These are phyloP conservation scores for Rhododendron kiyosumense DNA, from an alignment of 148 eudicot genomes.

Conservation along the genomic window DNA sequence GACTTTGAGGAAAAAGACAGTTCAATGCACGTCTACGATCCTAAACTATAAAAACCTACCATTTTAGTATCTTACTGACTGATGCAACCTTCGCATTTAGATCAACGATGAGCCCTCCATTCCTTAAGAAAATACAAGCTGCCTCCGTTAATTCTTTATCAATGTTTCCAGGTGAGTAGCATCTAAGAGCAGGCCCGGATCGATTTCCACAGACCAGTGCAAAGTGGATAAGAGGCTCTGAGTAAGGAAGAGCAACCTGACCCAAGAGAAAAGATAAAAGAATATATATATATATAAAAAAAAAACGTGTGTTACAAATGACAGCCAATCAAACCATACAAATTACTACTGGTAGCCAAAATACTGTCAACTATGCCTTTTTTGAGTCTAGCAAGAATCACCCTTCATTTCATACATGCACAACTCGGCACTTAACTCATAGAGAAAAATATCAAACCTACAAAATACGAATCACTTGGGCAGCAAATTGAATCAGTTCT, in stretches of 20 bases:
- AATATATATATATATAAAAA: too few relatives aligned
- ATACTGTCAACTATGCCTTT: neutral
- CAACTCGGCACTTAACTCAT: neutral
- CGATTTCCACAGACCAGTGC: slow-evolving; percentile 44
- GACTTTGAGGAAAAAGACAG: neutral
- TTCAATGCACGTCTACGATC: neutral
- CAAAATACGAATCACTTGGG: neutral
- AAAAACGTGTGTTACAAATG: neutral
- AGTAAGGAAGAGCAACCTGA: slow-evolving; percentile 47
- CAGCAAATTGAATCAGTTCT: neutral
- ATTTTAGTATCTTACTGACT: slow-evolving; percentile 40
- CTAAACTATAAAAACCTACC: slow-evolving; percentile 23
- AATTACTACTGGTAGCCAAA: neutral
- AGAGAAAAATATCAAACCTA: neutral
- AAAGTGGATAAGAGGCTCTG: slow-evolving; percentile 56
- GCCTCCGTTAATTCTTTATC: slow-evolving; percentile 47
- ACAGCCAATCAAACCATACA: neutral
- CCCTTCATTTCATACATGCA: neutral
- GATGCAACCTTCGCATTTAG: slow-evolving; percentile 27
- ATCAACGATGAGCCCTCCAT: slow-evolving; percentile 41
- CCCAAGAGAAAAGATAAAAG: neutral
- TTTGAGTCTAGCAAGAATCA: neutral
- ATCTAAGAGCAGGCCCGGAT: slow-evolving; percentile 48
- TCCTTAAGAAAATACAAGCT: slow-evolving; percentile 34
- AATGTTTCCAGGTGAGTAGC: slow-evolving; percentile 43